Evolutionary conservation across 257 asterid genomes (phyloP), one percentile per base, ranked within the genome.

Genomic region (Scutellaria baicalensis): DNA sequence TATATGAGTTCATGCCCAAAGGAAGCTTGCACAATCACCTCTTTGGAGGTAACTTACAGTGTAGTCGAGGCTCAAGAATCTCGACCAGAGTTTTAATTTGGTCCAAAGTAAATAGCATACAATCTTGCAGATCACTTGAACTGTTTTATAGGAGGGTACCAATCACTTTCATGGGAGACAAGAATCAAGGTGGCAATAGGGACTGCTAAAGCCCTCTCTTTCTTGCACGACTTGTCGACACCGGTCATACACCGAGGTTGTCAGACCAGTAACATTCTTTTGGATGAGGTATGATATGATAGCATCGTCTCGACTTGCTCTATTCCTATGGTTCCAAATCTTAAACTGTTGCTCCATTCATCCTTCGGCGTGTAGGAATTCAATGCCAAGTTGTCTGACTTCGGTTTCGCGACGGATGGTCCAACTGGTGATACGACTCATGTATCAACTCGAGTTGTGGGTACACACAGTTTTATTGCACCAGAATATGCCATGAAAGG

Each of bases 1-100:
- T 66, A n/a, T 59, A 45, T 12, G 72, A 74, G 73, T 72, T 72
- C 71, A 33, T 66, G 85, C 76, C 77, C 8, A 84, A 73, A 66
- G 88, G 88, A 60, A 84, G 82, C 85, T 74, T 87, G 80, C 81
- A 81, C 68, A 74, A 81, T 51, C 90, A 84, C 71, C 47, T 84
- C 7, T 79, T 84, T 69, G 44, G 77, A 74, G 75, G 89, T 78
- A 65, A 16, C 27, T 56, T 31, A 23, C 2, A 2, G 2, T 23
- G 27, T 23, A n/a, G n/a, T n/a, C n/a, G n/a, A n/a, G n/a, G n/a
- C n/a, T n/a, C n/a, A n/a, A n/a, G n/a, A n/a, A n/a, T n/a, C n/a
- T n/a, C n/a, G n/a, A n/a, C n/a, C n/a, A n/a, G n/a, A n/a, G 27
- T 23, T 23, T 23, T 23, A 1, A 1, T 1, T 1, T 23, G 27